Conservation (phyloP, 2,329 filamentous ascomycete species). For the Trichophyton rubrum region DNA sequence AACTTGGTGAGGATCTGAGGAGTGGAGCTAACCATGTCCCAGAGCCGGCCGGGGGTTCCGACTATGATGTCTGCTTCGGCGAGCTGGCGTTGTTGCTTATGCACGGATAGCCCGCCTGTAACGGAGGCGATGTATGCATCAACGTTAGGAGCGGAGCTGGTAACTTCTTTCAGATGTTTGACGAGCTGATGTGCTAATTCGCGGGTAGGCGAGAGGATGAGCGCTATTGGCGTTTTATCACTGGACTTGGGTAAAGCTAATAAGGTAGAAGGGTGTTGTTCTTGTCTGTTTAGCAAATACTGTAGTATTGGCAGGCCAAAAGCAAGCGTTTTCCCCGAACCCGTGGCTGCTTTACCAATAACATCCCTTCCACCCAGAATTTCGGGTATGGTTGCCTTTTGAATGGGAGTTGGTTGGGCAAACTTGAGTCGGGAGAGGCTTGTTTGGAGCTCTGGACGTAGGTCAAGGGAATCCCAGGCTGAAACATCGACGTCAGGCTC, state of each 20-base stretch:
- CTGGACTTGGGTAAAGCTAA: slow-evolving; percentile 20
- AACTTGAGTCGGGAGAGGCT: slow-evolving; percentile 73
- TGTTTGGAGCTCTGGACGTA: slow-evolving; percentile 60
- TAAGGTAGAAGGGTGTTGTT: slow-evolving; percentile 16
- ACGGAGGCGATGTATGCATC: slow-evolving; percentile 60
- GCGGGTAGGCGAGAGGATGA: slow-evolving; percentile 82
- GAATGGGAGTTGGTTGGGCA: slow-evolving; percentile 67
- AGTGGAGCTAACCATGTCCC: slow-evolving; percentile 79
- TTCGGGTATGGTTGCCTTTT: slow-evolving; percentile 64
- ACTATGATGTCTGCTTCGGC: slow-evolving; percentile 82
- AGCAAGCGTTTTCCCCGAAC: slow-evolving; percentile 90
- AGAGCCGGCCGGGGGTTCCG: slow-evolving; percentile 79
- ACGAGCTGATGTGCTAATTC: slow-evolving; percentile 88
- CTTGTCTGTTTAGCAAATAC: slow-evolving; percentile 52
- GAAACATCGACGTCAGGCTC: slow-evolving; percentile 54
- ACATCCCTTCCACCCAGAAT: slow-evolving; percentile 77
- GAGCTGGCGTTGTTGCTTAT: slow-evolving; percentile 82
- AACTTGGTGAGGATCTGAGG: slow-evolving; percentile 57
- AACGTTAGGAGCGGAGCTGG: slow-evolving; percentile 50
- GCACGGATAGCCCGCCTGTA: slow-evolving; percentile 83
- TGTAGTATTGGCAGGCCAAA: slow-evolving; percentile 92
- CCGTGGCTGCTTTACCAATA: slow-evolving; percentile 89
- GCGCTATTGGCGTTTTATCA: slow-evolving; percentile 47
- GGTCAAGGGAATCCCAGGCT: slow-evolving; percentile 60
- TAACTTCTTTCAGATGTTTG: slow-evolving; percentile 67